Base-by-base conservation (phyloP, 441 rosid genomes). In the Viola pubescens region DNA sequence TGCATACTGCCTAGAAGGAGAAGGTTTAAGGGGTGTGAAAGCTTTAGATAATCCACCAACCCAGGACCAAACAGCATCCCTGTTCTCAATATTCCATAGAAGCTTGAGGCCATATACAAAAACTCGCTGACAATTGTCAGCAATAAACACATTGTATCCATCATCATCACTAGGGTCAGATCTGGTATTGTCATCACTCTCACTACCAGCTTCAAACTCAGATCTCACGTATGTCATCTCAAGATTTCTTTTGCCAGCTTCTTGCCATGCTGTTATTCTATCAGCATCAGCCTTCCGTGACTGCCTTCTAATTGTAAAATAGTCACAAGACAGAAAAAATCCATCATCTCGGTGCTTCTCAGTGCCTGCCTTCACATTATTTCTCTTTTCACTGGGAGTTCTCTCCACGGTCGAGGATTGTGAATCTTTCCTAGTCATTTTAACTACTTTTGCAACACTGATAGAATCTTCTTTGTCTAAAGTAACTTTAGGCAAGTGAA, bases 161-260 rank as follows among this genome's bases (percentile, higher is more conserved):
- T 95, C 99, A 60, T 95, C 99, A 66, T 95, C 98, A 65, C 97
- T 85, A 59, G 83, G 99, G 63, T 95, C 99, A 52, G 97, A 89
- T 40, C 84, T 77, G 64, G 87, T 68, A 64, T 86, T 88, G 66
- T 86, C 98, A 68, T 91, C 96, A 79, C 95, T 87, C 75, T 91
- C 99, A 73, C 98, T 89, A 62, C 91, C 95, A 66, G 89, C 86
- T 77, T 89, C 98, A 71, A 91, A 91, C 77, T 87, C 97, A 51
- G 99, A 91, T 72, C 94, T 82, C 64, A 91, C 95, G 71, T 84
- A 77, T 7, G 94, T 87, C 96, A 84, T 84, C 86, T 91, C 98
- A 73, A 77, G 77, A 79, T 91, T 91, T 81, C 79, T 86, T 79
- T 95, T 86, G 60, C 98, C 98, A 84, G 94, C 91, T 79, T 86